Evolutionary conservation across 768 basidiomycete species (phyloP).

Genomic region (Strobilomyces confusus): DNA sequence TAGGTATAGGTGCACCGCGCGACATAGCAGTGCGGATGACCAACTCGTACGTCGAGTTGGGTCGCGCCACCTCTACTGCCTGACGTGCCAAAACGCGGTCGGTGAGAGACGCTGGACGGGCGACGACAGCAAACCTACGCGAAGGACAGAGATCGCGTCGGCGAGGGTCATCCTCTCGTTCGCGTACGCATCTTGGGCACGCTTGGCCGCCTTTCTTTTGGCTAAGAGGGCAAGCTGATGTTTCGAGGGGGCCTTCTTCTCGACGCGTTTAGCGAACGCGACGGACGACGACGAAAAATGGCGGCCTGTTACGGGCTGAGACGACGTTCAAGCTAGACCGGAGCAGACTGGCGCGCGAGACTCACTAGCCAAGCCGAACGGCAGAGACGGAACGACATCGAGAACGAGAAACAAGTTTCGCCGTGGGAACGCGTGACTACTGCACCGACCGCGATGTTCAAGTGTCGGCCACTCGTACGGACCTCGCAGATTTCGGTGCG

Average conservation of each 20-base stretch:
- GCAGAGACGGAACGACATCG: conserved; percentile 24
- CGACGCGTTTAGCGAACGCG: conserved; percentile 43
- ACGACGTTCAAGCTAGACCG: not conserved
- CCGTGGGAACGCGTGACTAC: conserved; percentile 24
- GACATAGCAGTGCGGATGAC: conserved; percentile 75
- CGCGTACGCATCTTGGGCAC: conserved; percentile 53
- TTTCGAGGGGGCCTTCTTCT: conserved; percentile 63
- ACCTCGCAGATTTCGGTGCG: conserved; percentile 36
- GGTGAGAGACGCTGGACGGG: conserved; percentile 3
- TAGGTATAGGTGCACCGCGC: conserved; percentile 78
- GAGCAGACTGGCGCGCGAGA: not conserved
- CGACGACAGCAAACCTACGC: conserved; percentile 42
- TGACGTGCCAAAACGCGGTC: conserved; percentile 28
- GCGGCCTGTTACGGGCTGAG: conserved; percentile 4
- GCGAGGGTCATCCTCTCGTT: conserved; percentile 61
- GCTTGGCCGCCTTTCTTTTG: conserved; percentile 52
- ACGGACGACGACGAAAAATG: conserved; percentile 50
- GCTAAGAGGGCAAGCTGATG: conserved; percentile 65
- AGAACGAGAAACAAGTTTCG: not conserved
- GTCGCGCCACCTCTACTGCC: conserved; percentile 81
- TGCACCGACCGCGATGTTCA: conserved; percentile 36
- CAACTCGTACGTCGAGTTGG: conserved; percentile 74
- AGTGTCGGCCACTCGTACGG: conserved; percentile 24
- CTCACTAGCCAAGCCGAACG: conserved; percentile 8
- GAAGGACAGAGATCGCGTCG: conserved; percentile 67